These are phyloP conservation scores for Euryodendron excelsum DNA, from an alignment of 148 eudicot genomes.

Conservation along the genomic window DNA sequence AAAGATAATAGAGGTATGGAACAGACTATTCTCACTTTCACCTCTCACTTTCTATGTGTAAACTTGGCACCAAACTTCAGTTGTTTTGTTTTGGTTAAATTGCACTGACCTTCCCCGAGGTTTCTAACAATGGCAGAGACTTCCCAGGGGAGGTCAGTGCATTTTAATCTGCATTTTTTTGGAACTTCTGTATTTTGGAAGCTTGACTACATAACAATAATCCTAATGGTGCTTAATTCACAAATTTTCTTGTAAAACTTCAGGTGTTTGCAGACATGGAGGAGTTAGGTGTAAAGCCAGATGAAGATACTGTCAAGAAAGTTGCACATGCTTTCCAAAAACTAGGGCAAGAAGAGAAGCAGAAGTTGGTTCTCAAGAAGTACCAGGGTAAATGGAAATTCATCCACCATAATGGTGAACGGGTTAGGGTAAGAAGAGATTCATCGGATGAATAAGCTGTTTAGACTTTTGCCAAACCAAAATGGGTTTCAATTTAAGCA, in stretches of 20 bases:
- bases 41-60: neutral
- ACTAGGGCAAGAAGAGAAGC: constrained; percentile 64
- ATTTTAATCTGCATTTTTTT: neutral
- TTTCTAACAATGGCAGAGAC: neutral
- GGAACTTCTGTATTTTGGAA: neutral
- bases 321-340: constrained; percentile 63
- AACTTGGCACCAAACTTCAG: neutral
- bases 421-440: constrained; percentile 50
- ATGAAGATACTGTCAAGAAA: constrained; percentile 78
- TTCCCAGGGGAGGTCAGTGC: neutral
- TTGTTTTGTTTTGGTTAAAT: neutral
- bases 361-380: constrained; percentile 45
- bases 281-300: constrained; percentile 86
- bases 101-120: neutral
- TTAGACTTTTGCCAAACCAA: neutral
- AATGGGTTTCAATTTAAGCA: neutral
- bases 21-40: neutral
- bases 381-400: constrained; percentile 72
- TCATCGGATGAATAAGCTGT: constrained; percentile 17
- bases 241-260: constrained; percentile 11
- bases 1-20: constrained; percentile 73
- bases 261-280: constrained; percentile 97
- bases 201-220: neutral
- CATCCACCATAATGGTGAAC: constrained; percentile 75
- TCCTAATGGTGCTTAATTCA: constrained; percentile 13